Percentiles rank a stretch among this genome's conserved stretches.
These are phyloP conservation scores for Leptographium radiaticola DNA, from an alignment of 2,329 filamentous ascomycete species.

Conservation along the genomic window DNA sequence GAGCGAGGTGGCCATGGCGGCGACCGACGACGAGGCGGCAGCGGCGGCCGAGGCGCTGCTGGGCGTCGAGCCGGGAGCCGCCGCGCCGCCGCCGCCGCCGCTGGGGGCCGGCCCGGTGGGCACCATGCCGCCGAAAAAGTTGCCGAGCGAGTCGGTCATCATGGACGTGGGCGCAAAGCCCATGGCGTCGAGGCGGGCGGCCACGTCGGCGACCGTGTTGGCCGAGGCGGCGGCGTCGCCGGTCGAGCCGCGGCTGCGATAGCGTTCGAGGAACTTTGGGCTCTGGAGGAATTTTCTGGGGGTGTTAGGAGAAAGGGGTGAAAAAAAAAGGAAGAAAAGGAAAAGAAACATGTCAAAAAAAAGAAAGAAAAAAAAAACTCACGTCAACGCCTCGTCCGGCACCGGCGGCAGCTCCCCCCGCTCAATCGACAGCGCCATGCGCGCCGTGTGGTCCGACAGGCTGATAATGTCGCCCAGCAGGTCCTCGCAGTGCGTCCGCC, in stretches of 20 bases:
- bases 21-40: not conserved
- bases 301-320: not conserved
- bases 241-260: conserved; percentile 8
- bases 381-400: conserved; percentile 10
- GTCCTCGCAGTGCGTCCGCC: conserved; percentile 17
- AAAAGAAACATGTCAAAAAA: not conserved
- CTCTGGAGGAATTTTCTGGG: conserved; percentile 9
- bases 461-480: conserved; percentile 23
- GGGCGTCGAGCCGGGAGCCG: not conserved
- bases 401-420: conserved; percentile 12
- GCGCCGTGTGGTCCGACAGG: conserved; percentile 29
- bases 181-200: not conserved
- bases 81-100: not conserved
- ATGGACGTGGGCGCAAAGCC: not conserved
- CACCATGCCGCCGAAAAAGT: conserved; percentile 8
- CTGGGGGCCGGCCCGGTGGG: not conserved
- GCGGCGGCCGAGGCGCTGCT: not conserved
- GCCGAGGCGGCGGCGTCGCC: not conserved
- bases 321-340: not conserved
- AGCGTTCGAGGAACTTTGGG: conserved; percentile 12
- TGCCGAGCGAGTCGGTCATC: conserved; percentile 8
- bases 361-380: not conserved
- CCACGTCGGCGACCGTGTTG: not conserved
- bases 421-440: conserved; percentile 24
- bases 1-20: conserved; percentile 5